phyloP scores from a whole-genome alignment of 176 grass and related monocot species.

The Aegilops tauschii region DNA sequence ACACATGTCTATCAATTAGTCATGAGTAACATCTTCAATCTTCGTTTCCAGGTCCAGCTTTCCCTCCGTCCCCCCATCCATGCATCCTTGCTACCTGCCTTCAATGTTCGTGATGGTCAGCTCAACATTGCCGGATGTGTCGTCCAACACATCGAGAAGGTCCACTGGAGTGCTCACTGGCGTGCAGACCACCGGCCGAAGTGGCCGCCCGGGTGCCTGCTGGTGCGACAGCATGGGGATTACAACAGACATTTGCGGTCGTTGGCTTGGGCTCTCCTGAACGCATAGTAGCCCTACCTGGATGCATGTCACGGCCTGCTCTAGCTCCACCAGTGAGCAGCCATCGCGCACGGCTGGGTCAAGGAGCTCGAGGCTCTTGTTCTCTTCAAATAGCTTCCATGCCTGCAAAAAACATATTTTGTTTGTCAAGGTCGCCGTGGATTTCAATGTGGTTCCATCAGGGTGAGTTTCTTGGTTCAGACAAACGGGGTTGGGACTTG shows the following conservation, averaged over 20 bases:
- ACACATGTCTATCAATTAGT: too few species aligned
- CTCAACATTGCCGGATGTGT: not conserved
- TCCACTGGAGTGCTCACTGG: not conserved
- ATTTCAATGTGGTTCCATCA: not conserved
- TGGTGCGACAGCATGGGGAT: slow-evolving; percentile 33
- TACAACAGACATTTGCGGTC: slow-evolving; percentile 26
- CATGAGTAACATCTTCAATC: not conserved
- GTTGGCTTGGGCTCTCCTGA: slow-evolving; percentile 37
- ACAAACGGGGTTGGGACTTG: not conserved
- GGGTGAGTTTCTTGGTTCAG: not conserved
- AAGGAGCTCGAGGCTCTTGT: not conserved
- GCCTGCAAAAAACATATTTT: slow-evolving; percentile 5
- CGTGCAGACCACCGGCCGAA: slow-evolving; percentile 24
- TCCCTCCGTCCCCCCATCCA: not conserved
- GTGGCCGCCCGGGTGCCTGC: not conserved
- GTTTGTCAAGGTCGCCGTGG: not conserved
- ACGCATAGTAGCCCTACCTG: slow-evolving; percentile 41
- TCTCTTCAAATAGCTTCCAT: slow-evolving; percentile 32
- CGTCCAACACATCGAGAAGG: not conserved
- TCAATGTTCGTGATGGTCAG: slow-evolving; percentile 18
- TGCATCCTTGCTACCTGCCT: slow-evolving; percentile 15
- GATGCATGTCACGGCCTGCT: slow-evolving; percentile 26
- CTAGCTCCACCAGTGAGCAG: slow-evolving; percentile 10
- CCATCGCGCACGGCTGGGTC: slow-evolving; percentile 13
- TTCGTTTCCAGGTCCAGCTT: not conserved